These are phyloP conservation scores for Plasmopara halstedii DNA, from an alignment of 352 stramenopile species.

Conservation along the genomic window DNA sequence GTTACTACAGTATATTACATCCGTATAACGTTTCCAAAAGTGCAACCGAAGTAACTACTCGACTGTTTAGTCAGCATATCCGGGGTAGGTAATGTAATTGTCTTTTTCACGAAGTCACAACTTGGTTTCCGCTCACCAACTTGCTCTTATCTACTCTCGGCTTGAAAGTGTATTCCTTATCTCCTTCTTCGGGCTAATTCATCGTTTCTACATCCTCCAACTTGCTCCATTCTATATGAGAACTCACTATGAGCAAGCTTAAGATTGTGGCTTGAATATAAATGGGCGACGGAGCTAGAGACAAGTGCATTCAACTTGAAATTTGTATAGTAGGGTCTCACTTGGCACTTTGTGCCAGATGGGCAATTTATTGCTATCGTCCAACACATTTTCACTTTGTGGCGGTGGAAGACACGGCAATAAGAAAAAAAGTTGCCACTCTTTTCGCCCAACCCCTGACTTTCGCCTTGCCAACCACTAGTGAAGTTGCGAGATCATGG, in stretches of 20 bases:
- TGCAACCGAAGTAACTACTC: no score
- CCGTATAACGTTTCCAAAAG: not conserved
- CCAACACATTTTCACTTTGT: conserved; percentile 24
- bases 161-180: not conserved
- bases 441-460: conserved; percentile 1
- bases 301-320: conserved; percentile 5
- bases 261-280: no score
- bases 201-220: not conserved
- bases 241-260: no score
- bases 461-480: not conserved
- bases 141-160: not conserved
- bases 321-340: conserved; percentile 18
- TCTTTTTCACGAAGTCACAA: not conserved
- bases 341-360: conserved; percentile 11
- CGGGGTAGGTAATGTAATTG: conserved; percentile 13
- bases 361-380: conserved; percentile 23
- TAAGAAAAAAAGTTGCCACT: not conserved
- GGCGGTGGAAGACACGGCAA: conserved; percentile 3
- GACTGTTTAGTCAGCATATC: conserved; percentile 6
- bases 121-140: conserved; percentile 8
- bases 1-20: no score
- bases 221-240: not conserved
- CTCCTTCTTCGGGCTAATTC: not conserved
- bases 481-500: conserved; percentile 19
- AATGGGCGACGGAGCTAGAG: conserved; percentile 15